These are phyloP conservation scores for Kentomonas sorsogonicus DNA, from an alignment of 208 protist species.

Conservation along the genomic window DNA sequence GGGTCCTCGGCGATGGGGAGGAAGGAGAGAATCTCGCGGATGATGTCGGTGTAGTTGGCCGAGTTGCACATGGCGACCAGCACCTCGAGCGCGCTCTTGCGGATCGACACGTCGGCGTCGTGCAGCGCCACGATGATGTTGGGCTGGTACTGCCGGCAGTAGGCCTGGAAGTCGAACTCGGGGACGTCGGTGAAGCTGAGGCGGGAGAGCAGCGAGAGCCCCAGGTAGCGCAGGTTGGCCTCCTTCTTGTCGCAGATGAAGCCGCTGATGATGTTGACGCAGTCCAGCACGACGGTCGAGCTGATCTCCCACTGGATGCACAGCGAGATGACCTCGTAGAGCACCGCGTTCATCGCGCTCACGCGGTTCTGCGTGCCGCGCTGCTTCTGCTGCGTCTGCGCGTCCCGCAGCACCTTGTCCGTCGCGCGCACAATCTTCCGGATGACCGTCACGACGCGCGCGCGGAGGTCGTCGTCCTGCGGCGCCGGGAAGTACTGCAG, in stretches of 20 bases:
- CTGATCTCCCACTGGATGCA: constrained; percentile 89
- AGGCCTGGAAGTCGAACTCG: constrained; percentile 54
- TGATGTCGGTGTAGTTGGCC: constrained; percentile 87
- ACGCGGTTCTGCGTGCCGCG: constrained; percentile 92
- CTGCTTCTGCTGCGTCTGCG: constrained; percentile 75
- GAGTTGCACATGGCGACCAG: constrained; percentile 96
- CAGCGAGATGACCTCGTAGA: constrained; percentile 96
- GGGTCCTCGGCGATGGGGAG: constrained; percentile 82
- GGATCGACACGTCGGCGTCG: constrained; percentile 97
- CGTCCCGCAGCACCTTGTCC: constrained; percentile 82
- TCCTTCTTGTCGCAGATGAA: constrained; percentile 91
- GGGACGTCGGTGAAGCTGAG: constrained; percentile 52
- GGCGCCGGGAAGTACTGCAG: constrained; percentile 94
- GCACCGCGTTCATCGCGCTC: constrained; percentile 94
- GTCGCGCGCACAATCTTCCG: constrained; percentile 82
- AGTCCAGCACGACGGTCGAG: constrained; percentile 69
- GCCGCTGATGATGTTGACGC: constrained; percentile 72
- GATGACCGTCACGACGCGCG: constrained; percentile 60
- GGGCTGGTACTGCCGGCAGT: constrained; percentile 89
- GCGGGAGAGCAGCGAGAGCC: constrained; percentile 74
- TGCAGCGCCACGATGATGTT: constrained; percentile 90
- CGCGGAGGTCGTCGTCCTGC: constrained; percentile 36
- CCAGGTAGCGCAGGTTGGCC: constrained; percentile 88
- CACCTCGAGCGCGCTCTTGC: constrained; percentile 95
- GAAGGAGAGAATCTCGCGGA: constrained; percentile 91